phyloP scores from a whole-genome alignment of 495 filamentous ascomycete genomes.

The Letharia columbiana region DNA sequence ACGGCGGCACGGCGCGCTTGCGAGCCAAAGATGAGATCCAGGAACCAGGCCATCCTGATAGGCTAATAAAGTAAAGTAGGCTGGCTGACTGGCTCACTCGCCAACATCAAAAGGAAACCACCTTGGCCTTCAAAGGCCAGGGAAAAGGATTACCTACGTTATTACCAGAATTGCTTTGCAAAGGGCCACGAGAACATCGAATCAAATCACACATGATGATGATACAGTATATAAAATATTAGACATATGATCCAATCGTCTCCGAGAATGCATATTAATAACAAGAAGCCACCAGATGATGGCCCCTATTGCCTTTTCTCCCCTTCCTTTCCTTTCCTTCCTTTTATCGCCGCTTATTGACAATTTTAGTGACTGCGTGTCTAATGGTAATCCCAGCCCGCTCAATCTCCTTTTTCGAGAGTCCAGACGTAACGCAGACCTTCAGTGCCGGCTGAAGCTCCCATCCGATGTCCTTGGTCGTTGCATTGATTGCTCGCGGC shows the following conservation, averaged over 20 bases:
- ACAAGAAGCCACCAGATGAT: neutral
- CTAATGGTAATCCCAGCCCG: conserved; percentile 80
- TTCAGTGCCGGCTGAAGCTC: conserved; percentile 72
- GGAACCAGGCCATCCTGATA: conserved; percentile 7
- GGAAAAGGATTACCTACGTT: neutral
- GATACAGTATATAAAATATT: neutral
- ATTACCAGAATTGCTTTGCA: neutral
- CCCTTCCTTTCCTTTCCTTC: neutral
- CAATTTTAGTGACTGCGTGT: conserved; percentile 88
- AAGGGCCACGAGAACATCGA: neutral
- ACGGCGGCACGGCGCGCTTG: conserved; percentile 13
- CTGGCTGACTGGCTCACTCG: no score
- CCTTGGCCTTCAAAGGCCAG: no score
- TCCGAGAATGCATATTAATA: neutral
- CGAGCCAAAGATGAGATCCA: neutral
- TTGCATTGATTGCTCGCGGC: conserved; percentile 49
- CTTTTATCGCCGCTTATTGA: conserved; percentile 46
- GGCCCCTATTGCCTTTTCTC: neutral
- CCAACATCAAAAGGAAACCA: no score
- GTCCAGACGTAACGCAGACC: conserved; percentile 76
- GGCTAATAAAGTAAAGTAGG: neutral
- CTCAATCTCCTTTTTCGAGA: conserved; percentile 90
- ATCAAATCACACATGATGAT: neutral
- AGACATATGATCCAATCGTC: neutral
- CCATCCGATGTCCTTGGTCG: conserved; percentile 53